phyloP scores from a whole-genome alignment of 306 rosid genomes.

The Malus fusca region DNA sequence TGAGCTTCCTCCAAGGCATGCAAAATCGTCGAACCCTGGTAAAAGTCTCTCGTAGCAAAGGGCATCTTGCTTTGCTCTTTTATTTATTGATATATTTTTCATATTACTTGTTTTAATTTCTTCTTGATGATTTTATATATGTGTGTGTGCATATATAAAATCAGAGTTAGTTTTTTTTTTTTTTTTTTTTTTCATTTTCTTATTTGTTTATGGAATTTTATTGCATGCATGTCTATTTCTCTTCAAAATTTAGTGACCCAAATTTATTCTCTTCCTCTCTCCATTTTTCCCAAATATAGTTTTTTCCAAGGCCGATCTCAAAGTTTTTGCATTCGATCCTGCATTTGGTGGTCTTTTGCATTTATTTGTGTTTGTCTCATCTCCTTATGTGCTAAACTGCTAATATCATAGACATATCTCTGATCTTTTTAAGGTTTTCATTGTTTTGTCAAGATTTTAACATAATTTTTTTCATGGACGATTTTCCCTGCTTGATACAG shows the following conservation, averaged over 20 bases:
- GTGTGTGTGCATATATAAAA: neutral
- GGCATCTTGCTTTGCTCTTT: neutral
- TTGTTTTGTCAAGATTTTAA: neutral
- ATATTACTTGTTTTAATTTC: neutral
- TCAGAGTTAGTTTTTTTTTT: neutral
- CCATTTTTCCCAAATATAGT: neutral
- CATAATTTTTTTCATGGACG: neutral
- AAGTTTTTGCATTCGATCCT: neutral
- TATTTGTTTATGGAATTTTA: neutral
- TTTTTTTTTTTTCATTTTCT: neutral
- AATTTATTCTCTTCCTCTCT: neutral
- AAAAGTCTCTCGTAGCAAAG: neutral
- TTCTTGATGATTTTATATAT: neutral
- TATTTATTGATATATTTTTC: neutral
- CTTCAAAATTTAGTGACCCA: neutral
- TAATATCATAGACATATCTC: neutral
- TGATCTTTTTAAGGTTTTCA: neutral
- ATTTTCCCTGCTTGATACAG: too few relatives aligned
- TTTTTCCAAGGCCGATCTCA: neutral
- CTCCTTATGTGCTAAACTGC: neutral
- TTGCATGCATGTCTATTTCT: conserved; percentile 13
- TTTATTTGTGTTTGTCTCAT: neutral
- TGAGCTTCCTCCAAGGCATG: conserved; percentile 6
- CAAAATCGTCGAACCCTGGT: conserved; percentile 17
- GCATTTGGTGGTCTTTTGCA: neutral